Conservation (phyloP, 2,329 filamentous ascomycete genomes). For the Cyclaneusma minus region DNA sequence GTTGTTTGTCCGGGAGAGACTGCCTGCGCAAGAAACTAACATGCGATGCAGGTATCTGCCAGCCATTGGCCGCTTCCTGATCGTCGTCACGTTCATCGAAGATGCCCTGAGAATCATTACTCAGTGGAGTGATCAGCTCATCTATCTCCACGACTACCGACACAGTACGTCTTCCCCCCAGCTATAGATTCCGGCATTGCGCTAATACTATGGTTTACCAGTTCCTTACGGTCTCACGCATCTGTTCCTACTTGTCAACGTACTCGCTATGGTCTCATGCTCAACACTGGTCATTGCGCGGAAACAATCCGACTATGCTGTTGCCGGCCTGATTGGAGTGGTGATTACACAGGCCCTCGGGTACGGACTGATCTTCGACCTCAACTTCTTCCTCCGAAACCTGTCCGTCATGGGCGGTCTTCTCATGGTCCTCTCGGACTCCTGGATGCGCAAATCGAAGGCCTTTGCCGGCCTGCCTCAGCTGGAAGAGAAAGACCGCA, state of each 20-base stretch:
- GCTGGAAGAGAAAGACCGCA: slow-evolving; percentile 97
- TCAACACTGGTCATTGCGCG: slow-evolving; percentile 79
- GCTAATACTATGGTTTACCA: slow-evolving; percentile 23
- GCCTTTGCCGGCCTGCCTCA: slow-evolving; percentile 87
- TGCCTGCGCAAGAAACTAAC: not conserved
- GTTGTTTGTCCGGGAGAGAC: slow-evolving; percentile 20
- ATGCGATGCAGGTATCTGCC: slow-evolving; percentile 58
- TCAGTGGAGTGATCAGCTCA: slow-evolving; percentile 90
- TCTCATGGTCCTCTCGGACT: slow-evolving; percentile 95
- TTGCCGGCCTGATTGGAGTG: slow-evolving; percentile 76
- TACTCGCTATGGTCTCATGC: slow-evolving; percentile 71
- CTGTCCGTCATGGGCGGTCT: slow-evolving; percentile 93
- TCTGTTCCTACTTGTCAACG: slow-evolving; percentile 80
- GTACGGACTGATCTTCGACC: slow-evolving; percentile 94
- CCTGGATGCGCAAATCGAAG: slow-evolving; percentile 95
- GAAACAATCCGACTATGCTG: slow-evolving; percentile 86
- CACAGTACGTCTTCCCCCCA: slow-evolving; percentile 51
- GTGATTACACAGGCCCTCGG: slow-evolving; percentile 88
- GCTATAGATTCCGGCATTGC: slow-evolving; percentile 1
- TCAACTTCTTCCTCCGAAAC: slow-evolving; percentile 99
- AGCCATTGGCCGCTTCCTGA: slow-evolving; percentile 89
- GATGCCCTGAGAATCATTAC: slow-evolving; percentile 92
- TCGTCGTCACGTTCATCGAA: slow-evolving; percentile 96
- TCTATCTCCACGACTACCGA: slow-evolving; percentile 84
- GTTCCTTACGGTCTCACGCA: slow-evolving; percentile 83